These are phyloP conservation scores for Cymodocea nodosa DNA, from an alignment of 116 monocot species.

Conservation along the genomic window DNA sequence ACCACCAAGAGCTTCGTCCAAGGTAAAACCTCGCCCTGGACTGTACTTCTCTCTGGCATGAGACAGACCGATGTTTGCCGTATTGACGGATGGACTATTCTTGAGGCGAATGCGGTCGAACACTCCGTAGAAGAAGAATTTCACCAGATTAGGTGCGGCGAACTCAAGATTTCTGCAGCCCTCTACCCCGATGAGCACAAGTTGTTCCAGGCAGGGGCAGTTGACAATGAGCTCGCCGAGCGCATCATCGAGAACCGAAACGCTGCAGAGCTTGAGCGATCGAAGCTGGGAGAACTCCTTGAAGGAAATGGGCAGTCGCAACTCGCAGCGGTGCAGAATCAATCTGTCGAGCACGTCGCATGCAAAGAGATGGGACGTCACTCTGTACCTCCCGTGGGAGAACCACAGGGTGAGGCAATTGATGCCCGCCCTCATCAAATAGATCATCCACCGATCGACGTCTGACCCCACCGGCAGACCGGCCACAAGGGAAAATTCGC, in stretches of 20 bases:
- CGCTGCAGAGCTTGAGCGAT: slow-evolving; percentile 6
- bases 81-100: slow-evolving; percentile 6
- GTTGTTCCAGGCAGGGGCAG: slow-evolving; percentile 6
- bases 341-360: slow-evolving; percentile 5
- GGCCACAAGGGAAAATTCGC: slow-evolving; percentile 8
- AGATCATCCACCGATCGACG: slow-evolving; percentile 11
- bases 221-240: slow-evolving; percentile 6
- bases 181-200: not conserved
- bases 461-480: not conserved
- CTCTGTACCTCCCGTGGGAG: not conserved
- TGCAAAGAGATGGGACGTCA: slow-evolving; percentile 8
- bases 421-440: slow-evolving; percentile 7
- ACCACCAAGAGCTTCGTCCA: slow-evolving; percentile 7
- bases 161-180: slow-evolving; percentile 5
- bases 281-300: slow-evolving; percentile 8
- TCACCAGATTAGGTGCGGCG: slow-evolving; percentile 3
- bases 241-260: slow-evolving; percentile 5
- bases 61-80: slow-evolving; percentile 1
- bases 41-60: not conserved
- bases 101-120: slow-evolving; percentile 10
- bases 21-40: slow-evolving; percentile 1
- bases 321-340: slow-evolving; percentile 3
- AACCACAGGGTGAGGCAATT: slow-evolving; percentile 11
- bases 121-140: slow-evolving; percentile 6
- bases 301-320: slow-evolving; percentile 14